Base-by-base conservation (phyloP, 345 rosid genomes). In the Psidium guajava region DNA sequence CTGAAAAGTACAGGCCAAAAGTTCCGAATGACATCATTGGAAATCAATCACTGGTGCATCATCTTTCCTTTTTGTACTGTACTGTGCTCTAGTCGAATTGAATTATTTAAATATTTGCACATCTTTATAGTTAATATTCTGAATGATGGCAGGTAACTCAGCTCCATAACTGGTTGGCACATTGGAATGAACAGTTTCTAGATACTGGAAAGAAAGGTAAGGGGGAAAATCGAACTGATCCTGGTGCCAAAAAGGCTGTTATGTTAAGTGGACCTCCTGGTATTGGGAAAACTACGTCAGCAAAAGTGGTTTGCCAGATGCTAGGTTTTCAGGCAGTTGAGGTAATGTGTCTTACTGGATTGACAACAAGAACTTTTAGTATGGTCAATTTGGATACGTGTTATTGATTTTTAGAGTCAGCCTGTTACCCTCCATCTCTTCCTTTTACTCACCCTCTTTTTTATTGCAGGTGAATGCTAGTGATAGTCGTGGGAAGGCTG, bases 401-500 rank as follows among this genome's bases (percentile, higher is more conserved):
- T 53, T 36, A 82, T 25, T 16, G 58, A 82, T 24, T 54, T 82
- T 47, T 82, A 28, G 36, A 69, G 77, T 69, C 24, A 69, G 36
- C 77, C 47, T 69, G 22, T n/a, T 57, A 27, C 57, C 27, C 24
- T 73, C 57, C 82, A 61, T 27, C 11, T 49, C 83, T 28, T 49
- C 51, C 69, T 57, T 84, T 86, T 6, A 44, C 36, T 18, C 61
- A 83, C 44, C 11, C 18, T 58, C 77, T 22, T 86, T 50, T 51
- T 77, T 77, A 27, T 16, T 83, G 14, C 84, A 96, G 99, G 98
- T 96, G 77, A 96, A 96, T 91, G 99, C 98, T 84, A 97, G 99
- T 94, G 99, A 97, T 87, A 95, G 91, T 89, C 98, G 99, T 54
- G 99, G 99, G 86, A 97, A 97, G 91, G 98, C 99, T 47, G 94